A percentile compares a stretch with the other conserved stretches of the same genome.
Evolutionary conservation across 352 stramenopile species (phyloP).

Genomic region (Ochromonadaceae sp.): DNA sequence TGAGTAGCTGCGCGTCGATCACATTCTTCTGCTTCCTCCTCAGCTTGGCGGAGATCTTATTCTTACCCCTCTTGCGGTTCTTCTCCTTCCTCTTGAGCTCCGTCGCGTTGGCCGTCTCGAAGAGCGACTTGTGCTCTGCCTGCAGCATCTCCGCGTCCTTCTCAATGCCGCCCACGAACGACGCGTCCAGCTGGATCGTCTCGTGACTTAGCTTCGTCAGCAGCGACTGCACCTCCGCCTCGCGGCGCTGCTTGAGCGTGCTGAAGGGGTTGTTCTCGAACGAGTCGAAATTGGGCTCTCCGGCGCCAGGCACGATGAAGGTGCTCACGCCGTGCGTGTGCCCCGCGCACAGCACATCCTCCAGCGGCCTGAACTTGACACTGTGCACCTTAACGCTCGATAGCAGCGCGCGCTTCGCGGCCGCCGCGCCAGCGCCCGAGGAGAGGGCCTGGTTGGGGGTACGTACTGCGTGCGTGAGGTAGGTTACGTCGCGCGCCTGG

Average conservation of each 20-base stretch:
- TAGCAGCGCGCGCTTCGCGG: neutral
- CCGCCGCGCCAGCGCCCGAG: neutral
- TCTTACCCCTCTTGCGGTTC: slow-evolving; percentile 89
- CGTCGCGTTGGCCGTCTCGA: slow-evolving; percentile 32
- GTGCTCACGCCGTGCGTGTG: slow-evolving; percentile 55
- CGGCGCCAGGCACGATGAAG: slow-evolving; percentile 84
- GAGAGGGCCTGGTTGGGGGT: neutral
- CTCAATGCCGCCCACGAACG: slow-evolving; percentile 11
- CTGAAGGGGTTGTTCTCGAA: slow-evolving; percentile 94
- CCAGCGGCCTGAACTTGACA: slow-evolving; percentile 88
- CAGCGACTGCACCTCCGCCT: slow-evolving; percentile 84
- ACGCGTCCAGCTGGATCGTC: slow-evolving; percentile 77
- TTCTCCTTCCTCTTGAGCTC: slow-evolving; percentile 69
- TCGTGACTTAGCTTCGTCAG: slow-evolving; percentile 93
- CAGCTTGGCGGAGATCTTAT: slow-evolving; percentile 87
- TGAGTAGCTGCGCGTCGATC: slow-evolving; percentile 79
- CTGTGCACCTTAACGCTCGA: slow-evolving; percentile 40
- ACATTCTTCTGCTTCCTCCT: slow-evolving; percentile 94
- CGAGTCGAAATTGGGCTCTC: slow-evolving; percentile 94
- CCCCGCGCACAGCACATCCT: slow-evolving; percentile 90
- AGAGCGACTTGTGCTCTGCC: slow-evolving; percentile 7
- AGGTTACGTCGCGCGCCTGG: slow-evolving; percentile 40
- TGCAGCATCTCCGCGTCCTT: neutral
- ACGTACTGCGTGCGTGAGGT: slow-evolving; percentile 41
- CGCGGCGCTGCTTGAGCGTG: slow-evolving; percentile 83